Conservation (phyloP, 169 alveolate genomes). For the Plasmodium vinckei region DNA sequence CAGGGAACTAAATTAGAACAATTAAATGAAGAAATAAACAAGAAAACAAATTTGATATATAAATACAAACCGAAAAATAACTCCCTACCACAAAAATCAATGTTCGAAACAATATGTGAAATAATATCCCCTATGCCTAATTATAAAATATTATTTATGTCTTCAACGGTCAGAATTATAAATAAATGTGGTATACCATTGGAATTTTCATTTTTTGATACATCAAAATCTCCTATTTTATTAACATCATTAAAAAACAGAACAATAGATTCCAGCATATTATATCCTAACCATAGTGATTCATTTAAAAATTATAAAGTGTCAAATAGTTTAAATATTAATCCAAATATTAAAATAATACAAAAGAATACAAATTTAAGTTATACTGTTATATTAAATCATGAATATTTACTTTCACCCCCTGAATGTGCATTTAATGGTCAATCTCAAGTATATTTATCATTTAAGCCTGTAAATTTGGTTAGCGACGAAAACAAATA, state of each 20-base stretch:
- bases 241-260: slow-evolving; percentile 81
- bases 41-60: slow-evolving; percentile 40
- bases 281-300: slow-evolving; percentile 70
- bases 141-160: slow-evolving; percentile 86
- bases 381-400: slow-evolving; percentile 67
- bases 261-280: slow-evolving; percentile 78
- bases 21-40: slow-evolving; percentile 32
- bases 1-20: slow-evolving; percentile 20
- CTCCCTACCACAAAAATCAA: slow-evolving; percentile 40
- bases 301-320: slow-evolving; percentile 72
- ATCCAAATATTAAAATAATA: slow-evolving; percentile 48
- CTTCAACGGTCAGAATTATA: slow-evolving; percentile 86
- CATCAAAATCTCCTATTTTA: slow-evolving; percentile 77
- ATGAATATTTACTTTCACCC: slow-evolving; percentile 77
- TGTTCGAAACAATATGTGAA: slow-evolving; percentile 82
- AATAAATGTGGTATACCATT: slow-evolving; percentile 89
- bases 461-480: slow-evolving; percentile 63
- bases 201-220: slow-evolving; percentile 85
- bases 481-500: slow-evolving; percentile 39
- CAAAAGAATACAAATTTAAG: slow-evolving; percentile 70
- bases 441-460: slow-evolving; percentile 62
- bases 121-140: slow-evolving; percentile 89
- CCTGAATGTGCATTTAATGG: slow-evolving; percentile 76
- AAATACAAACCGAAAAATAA: slow-evolving; percentile 33
- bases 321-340: slow-evolving; percentile 67